Evolutionary conservation across 768 basidiomycete species (phyloP), one percentile per base, ranked within the genome.

Genomic region (Leucosporidium scottii): DNA sequence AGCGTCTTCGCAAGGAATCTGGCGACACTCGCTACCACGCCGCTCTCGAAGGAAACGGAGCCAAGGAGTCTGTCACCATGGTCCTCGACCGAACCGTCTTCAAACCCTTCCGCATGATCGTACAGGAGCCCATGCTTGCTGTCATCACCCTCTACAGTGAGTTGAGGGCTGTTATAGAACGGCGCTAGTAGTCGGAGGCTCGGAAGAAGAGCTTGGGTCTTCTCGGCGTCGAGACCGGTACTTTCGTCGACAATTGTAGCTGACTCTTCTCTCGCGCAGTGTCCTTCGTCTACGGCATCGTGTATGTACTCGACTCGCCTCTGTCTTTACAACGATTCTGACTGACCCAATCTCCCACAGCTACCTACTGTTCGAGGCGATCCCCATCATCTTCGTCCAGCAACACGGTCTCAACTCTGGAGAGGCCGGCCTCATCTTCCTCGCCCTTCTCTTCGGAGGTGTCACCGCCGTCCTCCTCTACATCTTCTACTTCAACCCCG

Each of bases 321-420:
- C n/a, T 5, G 34, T 34, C 34, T 34, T 34, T 10, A 10, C 34
- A 34, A 34, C 5, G 34, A 4, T 5, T 34, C 5, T 34, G 10
- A 10, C 34, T 34, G 34, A 34, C 34, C 10, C 34, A 10, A 4
- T 10, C 34, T 34, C 34, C 10, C 34, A 34, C 34, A 34, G 34
- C 23, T 77, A 77, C 68, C 68, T 76, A 23, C 70, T 76, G 30
- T 78, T 77, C 73, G 78, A 78, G 59, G 76, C 75, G 7, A 75
- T 76, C 67, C 78, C 77, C 1, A 73, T 78, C 65, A 73, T 78
- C 51, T 78, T 76, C 65, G 71, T 68, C 20, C 54, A 63, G 34
- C 31, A 58, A 7, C 78, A 78, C 69, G 70, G 75, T 48, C 66
- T 78, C 44, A 78, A 78, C 72, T 61, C 75, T 2, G 76, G 76